Conservation (phyloP, 306 rosid species). For the Malus sieversii region DNA sequence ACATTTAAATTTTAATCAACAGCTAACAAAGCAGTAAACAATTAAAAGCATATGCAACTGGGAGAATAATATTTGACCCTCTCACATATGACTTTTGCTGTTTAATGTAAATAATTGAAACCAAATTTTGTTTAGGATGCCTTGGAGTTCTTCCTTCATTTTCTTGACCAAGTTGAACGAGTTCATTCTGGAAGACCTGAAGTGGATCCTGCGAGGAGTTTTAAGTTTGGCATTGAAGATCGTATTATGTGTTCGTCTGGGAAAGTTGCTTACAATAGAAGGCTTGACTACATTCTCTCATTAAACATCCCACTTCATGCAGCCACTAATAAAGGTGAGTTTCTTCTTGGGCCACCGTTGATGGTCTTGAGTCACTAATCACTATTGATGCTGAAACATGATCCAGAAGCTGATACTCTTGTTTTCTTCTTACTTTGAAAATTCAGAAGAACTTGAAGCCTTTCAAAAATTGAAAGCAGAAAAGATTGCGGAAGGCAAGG, state of each 20-base stretch:
- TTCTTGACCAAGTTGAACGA: constrained; percentile 89
- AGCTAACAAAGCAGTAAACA: no score
- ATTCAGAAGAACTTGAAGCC: constrained; percentile 71
- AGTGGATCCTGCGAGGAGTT: constrained; percentile 73
- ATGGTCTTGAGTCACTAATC: not conserved
- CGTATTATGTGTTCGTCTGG: constrained; percentile 90
- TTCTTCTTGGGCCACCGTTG: not conserved
- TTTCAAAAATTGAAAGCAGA: constrained; percentile 69
- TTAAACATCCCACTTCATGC: constrained; percentile 76
- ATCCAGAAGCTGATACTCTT: constrained; percentile 3
- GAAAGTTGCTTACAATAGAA: constrained; percentile 83
- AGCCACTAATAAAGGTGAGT: constrained; percentile 79
- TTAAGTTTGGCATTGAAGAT: constrained; percentile 95
- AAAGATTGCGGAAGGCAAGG: constrained; percentile 73
- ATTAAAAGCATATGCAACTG: not conserved
- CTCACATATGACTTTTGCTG: not conserved
- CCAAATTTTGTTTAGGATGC: constrained; percentile 62
- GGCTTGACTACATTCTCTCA: constrained; percentile 84
- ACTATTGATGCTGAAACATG: constrained; percentile 8
- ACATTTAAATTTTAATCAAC: no score
- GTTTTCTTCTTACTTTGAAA: constrained; percentile 30
- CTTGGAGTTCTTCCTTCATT: constrained; percentile 93
- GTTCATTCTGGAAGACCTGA: constrained; percentile 55
- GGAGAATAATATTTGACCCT: not conserved
- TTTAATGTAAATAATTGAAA: constrained; percentile 9